These are phyloP conservation scores for Pseudogymnoascus sp. DNA, from an alignment of 2,329 filamentous ascomycete genomes.

Conservation along the genomic window DNA sequence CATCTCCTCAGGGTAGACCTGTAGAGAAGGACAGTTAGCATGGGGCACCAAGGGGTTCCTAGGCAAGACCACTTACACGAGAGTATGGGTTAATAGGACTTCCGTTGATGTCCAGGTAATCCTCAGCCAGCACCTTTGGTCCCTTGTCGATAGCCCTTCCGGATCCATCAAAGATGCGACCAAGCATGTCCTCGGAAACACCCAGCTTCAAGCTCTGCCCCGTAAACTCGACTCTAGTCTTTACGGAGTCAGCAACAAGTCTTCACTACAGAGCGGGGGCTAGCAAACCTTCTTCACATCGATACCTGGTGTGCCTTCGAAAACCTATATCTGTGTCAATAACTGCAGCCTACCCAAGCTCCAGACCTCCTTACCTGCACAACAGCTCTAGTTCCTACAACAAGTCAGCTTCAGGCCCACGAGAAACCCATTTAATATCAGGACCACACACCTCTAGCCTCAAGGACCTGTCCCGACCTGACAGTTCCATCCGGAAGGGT, in stretches of 20 bases:
- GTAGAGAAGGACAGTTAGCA: neutral
- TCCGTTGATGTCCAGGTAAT: slow-evolving; percentile 98
- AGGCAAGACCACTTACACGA: slow-evolving; percentile 52
- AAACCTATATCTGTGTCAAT: slow-evolving; percentile 58
- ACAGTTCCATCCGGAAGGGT: slow-evolving; percentile 93
- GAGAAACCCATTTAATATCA: neutral
- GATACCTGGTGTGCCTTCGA: slow-evolving; percentile 93
- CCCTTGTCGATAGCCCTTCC: slow-evolving; percentile 98
- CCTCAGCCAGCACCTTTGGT: slow-evolving; percentile 93
- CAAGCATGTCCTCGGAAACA: slow-evolving; percentile 98
- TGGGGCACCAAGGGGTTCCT: neutral
- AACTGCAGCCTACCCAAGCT: slow-evolving; percentile 13
- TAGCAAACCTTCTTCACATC: slow-evolving; percentile 87
- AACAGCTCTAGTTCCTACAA: slow-evolving; percentile 77
- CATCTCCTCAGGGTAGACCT: slow-evolving; percentile 99
- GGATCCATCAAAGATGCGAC: slow-evolving; percentile 96
- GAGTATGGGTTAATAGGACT: slow-evolving; percentile 98
- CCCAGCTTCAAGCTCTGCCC: slow-evolving; percentile 96
- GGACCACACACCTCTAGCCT: slow-evolving; percentile 71
- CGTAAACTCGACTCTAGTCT: slow-evolving; percentile 97
- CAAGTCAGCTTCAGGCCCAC: slow-evolving; percentile 16
- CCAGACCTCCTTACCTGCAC: slow-evolving; percentile 64
- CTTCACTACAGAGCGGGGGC: neutral
- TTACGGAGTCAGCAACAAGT: slow-evolving; percentile 18
- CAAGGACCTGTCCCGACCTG: slow-evolving; percentile 89